A percentile compares a stretch with the other conserved stretches of the same genome.
Evolutionary conservation across 176 grass and related monocot genomes (phyloP).

Genomic region (Stipa capillata): DNA sequence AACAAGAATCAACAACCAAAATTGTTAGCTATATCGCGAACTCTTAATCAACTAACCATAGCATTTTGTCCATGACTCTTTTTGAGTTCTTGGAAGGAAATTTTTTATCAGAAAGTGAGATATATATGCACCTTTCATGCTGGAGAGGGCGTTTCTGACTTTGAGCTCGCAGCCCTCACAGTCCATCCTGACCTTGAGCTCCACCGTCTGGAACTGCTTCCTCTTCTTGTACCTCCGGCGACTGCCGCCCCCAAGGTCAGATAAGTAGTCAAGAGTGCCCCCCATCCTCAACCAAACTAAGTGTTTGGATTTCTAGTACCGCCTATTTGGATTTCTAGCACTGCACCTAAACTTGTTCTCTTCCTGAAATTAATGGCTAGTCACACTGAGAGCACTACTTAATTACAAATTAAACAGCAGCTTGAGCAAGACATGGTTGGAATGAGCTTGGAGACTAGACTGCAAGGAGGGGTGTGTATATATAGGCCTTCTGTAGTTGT

Average conservation of each 20-base stretch:
- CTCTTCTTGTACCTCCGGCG: conserved; percentile 49
- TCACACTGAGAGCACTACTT: conserved; percentile 1
- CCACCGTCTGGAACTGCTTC: conserved; percentile 90
- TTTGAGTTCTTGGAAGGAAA: not conserved
- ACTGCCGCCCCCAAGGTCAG: conserved; percentile 29
- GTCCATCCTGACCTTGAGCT: conserved; percentile 85
- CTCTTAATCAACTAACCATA: not conserved
- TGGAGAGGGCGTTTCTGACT: conserved; percentile 68
- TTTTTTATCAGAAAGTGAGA: too few relatives aligned
- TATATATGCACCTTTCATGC: conserved; percentile 65
- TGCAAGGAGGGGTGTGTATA: not conserved
- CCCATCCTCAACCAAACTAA: conserved; percentile 17
- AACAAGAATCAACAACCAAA: not conserved
- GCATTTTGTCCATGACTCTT: too few relatives aligned
- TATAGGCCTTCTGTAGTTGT: conserved; percentile 11
- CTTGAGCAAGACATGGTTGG: not conserved
- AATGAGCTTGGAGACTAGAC: not conserved
- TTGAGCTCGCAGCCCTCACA: conserved; percentile 89
- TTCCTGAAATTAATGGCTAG: not conserved
- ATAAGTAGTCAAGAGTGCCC: conserved; percentile 56
- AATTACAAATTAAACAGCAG: not conserved
- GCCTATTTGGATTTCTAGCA: not conserved
- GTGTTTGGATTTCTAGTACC: not conserved
- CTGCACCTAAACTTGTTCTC: not conserved
- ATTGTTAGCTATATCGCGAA: too few relatives aligned